Evolutionary conservation across 140 eudicot species (phyloP).

Genomic region (Oenanthe javanica): DNA sequence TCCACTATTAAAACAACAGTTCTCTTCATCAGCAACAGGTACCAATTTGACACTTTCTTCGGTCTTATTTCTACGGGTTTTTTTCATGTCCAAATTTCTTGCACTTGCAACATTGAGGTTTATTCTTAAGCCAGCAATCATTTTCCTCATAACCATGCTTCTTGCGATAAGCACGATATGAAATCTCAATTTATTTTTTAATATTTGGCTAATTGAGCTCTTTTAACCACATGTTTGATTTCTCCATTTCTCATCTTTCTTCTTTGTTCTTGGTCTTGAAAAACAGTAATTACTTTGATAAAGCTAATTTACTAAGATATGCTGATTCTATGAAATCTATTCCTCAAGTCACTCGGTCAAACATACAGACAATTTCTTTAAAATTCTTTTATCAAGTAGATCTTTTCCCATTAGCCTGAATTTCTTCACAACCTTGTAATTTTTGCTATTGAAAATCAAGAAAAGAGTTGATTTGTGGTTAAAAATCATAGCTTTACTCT

Average conservation of each 20-base stretch:
- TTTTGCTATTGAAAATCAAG: no score
- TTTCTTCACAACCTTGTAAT: background rate
- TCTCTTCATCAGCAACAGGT: background rate
- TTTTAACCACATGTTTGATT: background rate
- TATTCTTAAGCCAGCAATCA: background rate
- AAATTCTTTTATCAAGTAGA: background rate
- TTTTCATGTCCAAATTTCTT: background rate
- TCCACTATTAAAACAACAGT: background rate
- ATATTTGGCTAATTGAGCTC: background rate
- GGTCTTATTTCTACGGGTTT: background rate
- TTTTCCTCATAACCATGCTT: background rate
- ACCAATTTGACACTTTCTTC: background rate
- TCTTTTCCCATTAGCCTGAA: background rate
- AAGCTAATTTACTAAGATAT: background rate
- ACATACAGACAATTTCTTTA: background rate
- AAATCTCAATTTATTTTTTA: background rate
- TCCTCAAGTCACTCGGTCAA: background rate
- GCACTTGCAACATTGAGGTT: background rate
- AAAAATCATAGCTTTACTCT: no score
- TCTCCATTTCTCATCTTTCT: background rate
- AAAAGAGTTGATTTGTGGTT: no score
- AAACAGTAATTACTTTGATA: background rate
- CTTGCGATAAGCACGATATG: background rate
- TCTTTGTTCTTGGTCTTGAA: background rate
- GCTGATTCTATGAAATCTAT: background rate